Base-by-base conservation (phyloP, 805 yeast species). In the Blastobotrys americana region DNA sequence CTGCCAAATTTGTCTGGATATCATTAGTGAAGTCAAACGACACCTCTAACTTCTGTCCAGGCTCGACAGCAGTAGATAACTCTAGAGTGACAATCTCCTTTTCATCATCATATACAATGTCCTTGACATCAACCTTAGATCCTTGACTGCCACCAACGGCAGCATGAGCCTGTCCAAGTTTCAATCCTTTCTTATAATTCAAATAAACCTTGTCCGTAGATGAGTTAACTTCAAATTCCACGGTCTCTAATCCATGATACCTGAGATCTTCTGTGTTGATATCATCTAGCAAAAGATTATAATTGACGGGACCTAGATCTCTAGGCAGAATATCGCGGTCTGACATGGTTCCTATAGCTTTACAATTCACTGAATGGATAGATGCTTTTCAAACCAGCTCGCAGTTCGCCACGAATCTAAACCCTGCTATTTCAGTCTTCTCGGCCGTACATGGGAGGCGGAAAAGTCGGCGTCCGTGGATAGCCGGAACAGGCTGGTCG, bases 1-100 rank as follows among this genome's bases (percentile, higher is more conserved):
- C 90, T 44, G 85, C 84, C 90, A 84, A 83, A 58, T 82, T 78
- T 57, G 80, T 82, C 62, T 82, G 82, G 66, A 83, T 72, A 37
- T 67, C 70, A 53, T 88, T 90, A 31, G 73, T 68, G 61, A 75
- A 83, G 34, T 69, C 65, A 49, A 83, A 60, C 16, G 66, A 59
- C 40, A 75, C 72, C 33, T 63, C 58, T 13, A 51, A 31, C 39
- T 42, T 39, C 20, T 46, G 42, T 36, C 67, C 69, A n/a, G 49
- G 56, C 15, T 51, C 48, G 19, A 65, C 55, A 13, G 54, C 46
- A 33, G 61, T 56, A 34, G 67, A 72, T 43, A 86, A 74, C 37
- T 65, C 64, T 52, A 85, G 67, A 22, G 74, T 70, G 35, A 79
- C 78, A 35, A 74, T 74, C 64, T 88, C 90, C 48, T 72, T 70